Base-by-base conservation (phyloP, 495 filamentous ascomycete genomes). In the Viridothelium virens region DNA sequence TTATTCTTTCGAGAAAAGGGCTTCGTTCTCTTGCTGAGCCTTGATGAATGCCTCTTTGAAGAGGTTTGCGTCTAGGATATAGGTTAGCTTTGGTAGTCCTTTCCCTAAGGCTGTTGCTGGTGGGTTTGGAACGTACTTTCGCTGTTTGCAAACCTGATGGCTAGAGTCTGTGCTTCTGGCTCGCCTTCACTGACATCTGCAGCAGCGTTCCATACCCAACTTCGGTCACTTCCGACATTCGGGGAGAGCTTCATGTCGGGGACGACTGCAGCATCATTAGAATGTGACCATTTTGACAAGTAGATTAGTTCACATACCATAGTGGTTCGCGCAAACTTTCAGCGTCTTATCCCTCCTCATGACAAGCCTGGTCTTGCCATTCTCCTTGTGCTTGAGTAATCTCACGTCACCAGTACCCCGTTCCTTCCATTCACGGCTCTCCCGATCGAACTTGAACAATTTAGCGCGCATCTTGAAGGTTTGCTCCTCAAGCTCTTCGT, bases 321-420 rank as follows among this genome's bases (percentile, higher is more conserved):
- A 99, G 83, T 99, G 95, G 82, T 99, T 99, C 74, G 95, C 95
- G 87, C 95, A 99, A 79, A 97, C 94, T 83, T 99, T 99, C 80
- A 96, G 86, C 70, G 95, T 97, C 89, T 97, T 96, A 81, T 99
- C 95, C 75, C 95, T 84, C 78, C 95, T 88, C 95, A 99, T 99
- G 72, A 99, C 94, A 69, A 99, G 83, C 67, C 95, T 86, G 64
- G 91, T 96, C 88, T 97, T 99, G 76, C 88, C 87, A 77, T 96
- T 97, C 81, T 97, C 94, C 84, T 89, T 89, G 81, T 99, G 95
- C 86, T 97, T 99, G 74, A 99, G 82, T 74, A 99, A 81, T 74
- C 92, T 85, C 67, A 99, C 92, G 73, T 97, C 92, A 71, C 95
- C 95, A 65, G 94, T 97, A 63, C 95, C 95, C 74, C 95, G 89